Conservation (phyloP, 1,284 basidiomycete species). For the Pterulicium gracile region DNA sequence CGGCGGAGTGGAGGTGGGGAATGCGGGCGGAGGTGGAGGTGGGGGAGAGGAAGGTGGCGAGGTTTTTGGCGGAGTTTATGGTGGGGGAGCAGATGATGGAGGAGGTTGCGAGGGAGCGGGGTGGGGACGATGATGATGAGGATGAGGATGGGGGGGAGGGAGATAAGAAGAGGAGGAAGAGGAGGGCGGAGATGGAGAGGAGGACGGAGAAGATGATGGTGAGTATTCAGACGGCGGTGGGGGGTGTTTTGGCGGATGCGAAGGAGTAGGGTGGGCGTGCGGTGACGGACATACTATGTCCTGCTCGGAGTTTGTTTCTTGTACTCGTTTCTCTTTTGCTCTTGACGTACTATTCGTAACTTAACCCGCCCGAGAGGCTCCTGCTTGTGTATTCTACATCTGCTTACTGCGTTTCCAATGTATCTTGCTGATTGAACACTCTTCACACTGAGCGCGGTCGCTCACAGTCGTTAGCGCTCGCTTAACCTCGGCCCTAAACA, state of each 20-base stretch:
- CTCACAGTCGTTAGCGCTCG: no score
- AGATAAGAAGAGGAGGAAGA: conserved; percentile 17
- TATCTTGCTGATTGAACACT: no score
- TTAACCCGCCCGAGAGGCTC: no score
- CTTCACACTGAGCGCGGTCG: no score
- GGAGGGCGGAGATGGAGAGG: conserved; percentile 19
- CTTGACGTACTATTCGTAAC: no score
- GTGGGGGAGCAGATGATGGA: conserved; percentile 20
- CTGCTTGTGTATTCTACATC: no score
- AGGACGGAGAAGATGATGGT: conserved; percentile 4
- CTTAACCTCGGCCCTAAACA: no score
- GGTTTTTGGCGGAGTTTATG: conserved; percentile 71
- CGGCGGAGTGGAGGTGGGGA: conserved; percentile 71
- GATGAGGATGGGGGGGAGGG: conserved; percentile 22
- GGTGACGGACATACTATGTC: no score
- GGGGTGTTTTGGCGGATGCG: conserved; percentile 11
- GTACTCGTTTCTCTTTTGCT: no score
- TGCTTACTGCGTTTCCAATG: no score
- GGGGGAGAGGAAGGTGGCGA: conserved; percentile 52
- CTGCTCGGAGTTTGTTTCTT: no score
- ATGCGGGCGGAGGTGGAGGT: conserved; percentile 62
- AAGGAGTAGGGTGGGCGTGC: no score
- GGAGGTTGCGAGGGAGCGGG: conserved; percentile 18
- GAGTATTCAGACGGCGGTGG: conserved; percentile 9
- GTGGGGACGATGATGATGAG: conserved; percentile 30